Evolutionary conservation across 2,329 filamentous ascomycete genomes (phyloP), one percentile per base, ranked within the genome.

Genomic region (Trichoderma oligosporum): DNA sequence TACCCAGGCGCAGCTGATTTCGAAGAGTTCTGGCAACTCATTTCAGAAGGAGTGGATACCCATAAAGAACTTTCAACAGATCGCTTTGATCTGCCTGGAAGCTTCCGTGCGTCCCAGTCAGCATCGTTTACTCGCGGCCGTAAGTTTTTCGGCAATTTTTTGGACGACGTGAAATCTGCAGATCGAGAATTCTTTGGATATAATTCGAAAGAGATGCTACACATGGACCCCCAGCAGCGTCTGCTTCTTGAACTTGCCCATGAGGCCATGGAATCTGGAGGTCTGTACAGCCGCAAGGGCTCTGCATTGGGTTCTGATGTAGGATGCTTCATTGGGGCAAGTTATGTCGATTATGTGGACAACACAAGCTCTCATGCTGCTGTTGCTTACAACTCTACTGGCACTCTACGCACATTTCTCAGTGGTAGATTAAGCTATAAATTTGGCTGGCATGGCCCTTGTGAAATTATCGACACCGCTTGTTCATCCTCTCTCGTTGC

Each of bases 401-500:
- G 75, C 1, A 70, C 64, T 1, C 55, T 71, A 3, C 60, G 66
- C 2, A 61, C 66, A 1, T 74, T 74, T 51, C 57, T 71, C 1
- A 60, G 61, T n/a, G 72, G 72, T 11, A 62, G 61, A 7, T 58
- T 75, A 12, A 68, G 62, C 27, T 68, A 75, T 49, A 63, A 63
- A 41, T 74, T 73, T 51, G 70, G 71, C 11, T 73, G 68, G 68
- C 65, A 62, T 1, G 72, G 74, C 0, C 72, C 73, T 0, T 64
- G 67, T 1, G 55, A 71, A 7, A 64, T 66, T 0, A 54, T 74
- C 18, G 71, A 76, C 54, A 71, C 70, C 2, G 73, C 73, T 0
- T 76, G 73, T 56, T 72, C 71, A 0, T 67, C 72, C 0, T 71
- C 71, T 0, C 56, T 65, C 0, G 71, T 74, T 3, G 70, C 72